These are phyloP conservation scores for Lactarius hatsudake DNA, from an alignment of 768 basidiomycete species.

Conservation along the genomic window DNA sequence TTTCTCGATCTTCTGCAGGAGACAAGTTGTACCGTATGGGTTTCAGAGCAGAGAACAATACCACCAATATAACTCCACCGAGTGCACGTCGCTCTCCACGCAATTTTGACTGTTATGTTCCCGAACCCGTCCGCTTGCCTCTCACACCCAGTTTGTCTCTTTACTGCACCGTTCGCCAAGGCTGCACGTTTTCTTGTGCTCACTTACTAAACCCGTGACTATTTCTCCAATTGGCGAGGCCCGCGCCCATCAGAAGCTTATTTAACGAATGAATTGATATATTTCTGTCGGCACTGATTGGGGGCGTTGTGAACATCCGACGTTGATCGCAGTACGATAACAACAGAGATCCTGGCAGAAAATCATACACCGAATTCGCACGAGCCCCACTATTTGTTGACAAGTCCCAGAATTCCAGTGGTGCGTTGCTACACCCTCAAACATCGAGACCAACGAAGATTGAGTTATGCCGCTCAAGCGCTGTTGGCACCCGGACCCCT, in stretches of 20 bases:
- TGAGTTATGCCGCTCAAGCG: conserved; percentile 27
- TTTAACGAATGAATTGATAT: background rate
- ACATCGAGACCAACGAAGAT: conserved; percentile 26
- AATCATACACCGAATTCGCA: no score
- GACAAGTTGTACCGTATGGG: background rate
- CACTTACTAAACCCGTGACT: no score
- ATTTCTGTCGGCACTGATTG: background rate
- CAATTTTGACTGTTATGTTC: background rate
- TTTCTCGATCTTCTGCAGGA: background rate
- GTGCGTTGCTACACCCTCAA: conserved; percentile 2
- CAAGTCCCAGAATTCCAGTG: background rate
- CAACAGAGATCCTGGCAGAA: background rate
- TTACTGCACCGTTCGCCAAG: background rate
- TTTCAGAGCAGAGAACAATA: background rate
- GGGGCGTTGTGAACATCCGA: background rate
- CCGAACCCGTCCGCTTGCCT: background rate
- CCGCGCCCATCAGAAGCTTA: background rate
- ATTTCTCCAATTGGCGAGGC: background rate
- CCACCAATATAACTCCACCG: no score
- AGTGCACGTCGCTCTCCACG: background rate
- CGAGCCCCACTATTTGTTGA: background rate
- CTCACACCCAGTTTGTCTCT: background rate
- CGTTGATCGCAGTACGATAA: background rate
- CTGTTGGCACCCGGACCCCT: conserved; percentile 26
- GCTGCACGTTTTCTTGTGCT: no score